These are phyloP conservation scores for Chalciporus chontae DNA, from an alignment of 768 basidiomycete genomes.

Conservation along the genomic window DNA sequence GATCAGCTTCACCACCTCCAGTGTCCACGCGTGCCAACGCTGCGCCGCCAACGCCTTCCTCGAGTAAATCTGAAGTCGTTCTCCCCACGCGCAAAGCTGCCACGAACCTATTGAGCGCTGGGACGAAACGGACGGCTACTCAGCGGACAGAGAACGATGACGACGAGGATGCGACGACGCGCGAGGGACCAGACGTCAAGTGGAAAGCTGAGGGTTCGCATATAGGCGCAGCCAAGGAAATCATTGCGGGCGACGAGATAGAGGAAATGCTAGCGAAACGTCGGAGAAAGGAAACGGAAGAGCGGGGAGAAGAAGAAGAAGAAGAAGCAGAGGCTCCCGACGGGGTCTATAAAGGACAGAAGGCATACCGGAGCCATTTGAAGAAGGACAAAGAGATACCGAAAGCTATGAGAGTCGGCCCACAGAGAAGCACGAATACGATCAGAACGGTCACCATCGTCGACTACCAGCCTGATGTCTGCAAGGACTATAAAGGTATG, in stretches of 20 bases:
- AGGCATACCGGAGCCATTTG: conserved; percentile 75
- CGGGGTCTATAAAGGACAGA: conserved; percentile 83
- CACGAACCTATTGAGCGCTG: conserved; percentile 74
- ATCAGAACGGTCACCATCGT: conserved; percentile 93
- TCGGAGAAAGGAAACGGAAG: conserved; percentile 50
- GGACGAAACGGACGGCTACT: conserved; percentile 59
- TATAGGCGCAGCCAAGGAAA: conserved; percentile 65
- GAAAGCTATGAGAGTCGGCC: conserved; percentile 84
- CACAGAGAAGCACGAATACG: conserved; percentile 70
- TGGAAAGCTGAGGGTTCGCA: conserved; percentile 80
- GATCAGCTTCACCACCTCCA: conserved; percentile 54
- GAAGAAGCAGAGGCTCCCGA: conserved; percentile 61
- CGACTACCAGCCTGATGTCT: conserved; percentile 99
- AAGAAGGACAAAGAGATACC: conserved; percentile 82
- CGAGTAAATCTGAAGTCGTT: conserved; percentile 68
- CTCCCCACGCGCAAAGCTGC: conserved; percentile 67
- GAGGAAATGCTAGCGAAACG: conserved; percentile 74
- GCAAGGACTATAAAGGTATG: conserved; percentile 98
- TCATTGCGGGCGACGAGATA: conserved; percentile 78
- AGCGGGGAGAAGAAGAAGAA: conserved; percentile 51
- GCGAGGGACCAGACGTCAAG: conserved; percentile 60
- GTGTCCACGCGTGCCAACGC: conserved; percentile 20
- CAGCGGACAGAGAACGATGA: conserved; percentile 47
- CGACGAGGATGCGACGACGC: conserved; percentile 44
- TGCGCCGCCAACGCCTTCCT: conserved; percentile 19